Conservation (phyloP, 257 asterid genomes). For the Fraxinus quadrangulata region DNA sequence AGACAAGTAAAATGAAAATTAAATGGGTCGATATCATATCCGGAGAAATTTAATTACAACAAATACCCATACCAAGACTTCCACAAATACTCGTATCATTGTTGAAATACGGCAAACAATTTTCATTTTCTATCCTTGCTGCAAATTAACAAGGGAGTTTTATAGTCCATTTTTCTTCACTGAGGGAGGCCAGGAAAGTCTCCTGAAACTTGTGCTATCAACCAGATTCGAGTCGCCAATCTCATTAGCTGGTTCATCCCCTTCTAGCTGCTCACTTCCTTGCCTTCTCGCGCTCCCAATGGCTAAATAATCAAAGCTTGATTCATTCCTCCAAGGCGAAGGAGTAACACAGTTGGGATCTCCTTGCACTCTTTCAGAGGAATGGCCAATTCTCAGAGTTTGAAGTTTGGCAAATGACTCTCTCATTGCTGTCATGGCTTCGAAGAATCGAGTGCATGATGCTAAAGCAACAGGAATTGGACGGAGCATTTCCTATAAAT, state of each 20-base stretch:
- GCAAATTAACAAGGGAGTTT: constrained; percentile 4
- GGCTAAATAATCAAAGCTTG: constrained; percentile 63
- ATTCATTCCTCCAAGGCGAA: constrained; percentile 72
- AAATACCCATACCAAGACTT: neutral
- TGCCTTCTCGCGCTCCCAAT: constrained; percentile 40
- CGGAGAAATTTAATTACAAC: neutral
- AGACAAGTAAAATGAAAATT: no score
- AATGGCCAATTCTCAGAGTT: constrained; percentile 71
- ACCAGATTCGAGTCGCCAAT: constrained; percentile 37
- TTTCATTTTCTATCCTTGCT: neutral
- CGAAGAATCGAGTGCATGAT: constrained; percentile 93
- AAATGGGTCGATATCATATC: no score
- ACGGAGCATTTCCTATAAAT: constrained; percentile 81
- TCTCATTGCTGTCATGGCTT: constrained; percentile 97
- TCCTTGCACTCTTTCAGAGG: constrained; percentile 51
- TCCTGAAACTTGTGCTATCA: constrained; percentile 50
- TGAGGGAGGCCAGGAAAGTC: constrained; percentile 77
- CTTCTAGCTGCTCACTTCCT: constrained; percentile 43
- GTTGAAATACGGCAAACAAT: neutral
- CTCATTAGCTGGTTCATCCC: constrained; percentile 33
- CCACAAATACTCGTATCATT: no score
- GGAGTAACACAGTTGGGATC: constrained; percentile 81
- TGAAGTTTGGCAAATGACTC: constrained; percentile 89
- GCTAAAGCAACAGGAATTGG: constrained; percentile 99
- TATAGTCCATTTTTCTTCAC: constrained; percentile 39